Conservation (phyloP, 805 yeast genomes). For the Komagataella kurtzmanii region DNA sequence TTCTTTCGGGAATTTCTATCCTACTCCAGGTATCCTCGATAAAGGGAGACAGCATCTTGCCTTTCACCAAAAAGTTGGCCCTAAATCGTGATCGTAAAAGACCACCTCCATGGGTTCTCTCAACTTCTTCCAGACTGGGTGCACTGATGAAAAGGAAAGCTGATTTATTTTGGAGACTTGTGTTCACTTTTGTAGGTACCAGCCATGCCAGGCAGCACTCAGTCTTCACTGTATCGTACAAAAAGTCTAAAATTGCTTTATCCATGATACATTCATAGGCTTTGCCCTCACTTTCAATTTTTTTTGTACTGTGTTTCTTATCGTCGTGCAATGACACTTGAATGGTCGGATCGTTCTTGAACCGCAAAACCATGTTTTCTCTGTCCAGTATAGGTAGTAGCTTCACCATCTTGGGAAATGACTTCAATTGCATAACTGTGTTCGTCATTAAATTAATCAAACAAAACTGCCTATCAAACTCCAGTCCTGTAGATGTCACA, state of each 20-base stretch:
- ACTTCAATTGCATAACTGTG: constrained; percentile 19
- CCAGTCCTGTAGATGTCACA: constrained; percentile 18
- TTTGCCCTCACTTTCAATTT: neutral
- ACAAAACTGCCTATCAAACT: constrained; percentile 25
- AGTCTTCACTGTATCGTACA: constrained; percentile 14
- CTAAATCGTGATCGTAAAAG: constrained; percentile 14
- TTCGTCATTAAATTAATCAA: constrained; percentile 14
- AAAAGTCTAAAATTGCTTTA: constrained; percentile 12
- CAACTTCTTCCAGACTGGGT: constrained; percentile 14
- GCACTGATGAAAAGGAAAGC: constrained; percentile 22
- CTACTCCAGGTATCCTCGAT: constrained; percentile 24
- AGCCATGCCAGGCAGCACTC: constrained; percentile 22
- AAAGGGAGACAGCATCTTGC: constrained; percentile 14
- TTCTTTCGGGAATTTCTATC: constrained; percentile 7
- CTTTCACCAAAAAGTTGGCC: constrained; percentile 23
- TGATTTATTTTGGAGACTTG: constrained; percentile 18
- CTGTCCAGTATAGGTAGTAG: constrained; percentile 17
- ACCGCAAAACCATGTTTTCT: constrained; percentile 4
- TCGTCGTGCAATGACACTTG: constrained; percentile 1
- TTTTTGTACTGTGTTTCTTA: neutral
- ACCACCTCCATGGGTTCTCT: constrained; percentile 2
- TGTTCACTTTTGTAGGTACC: constrained; percentile 2
- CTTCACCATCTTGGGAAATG: constrained; percentile 19
- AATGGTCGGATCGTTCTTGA: constrained; percentile 4
- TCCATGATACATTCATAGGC: constrained; percentile 8